These are phyloP conservation scores for Gigaspora rosea DNA, from an alignment of 192 early-diverging fungal species.

Conservation along the genomic window DNA sequence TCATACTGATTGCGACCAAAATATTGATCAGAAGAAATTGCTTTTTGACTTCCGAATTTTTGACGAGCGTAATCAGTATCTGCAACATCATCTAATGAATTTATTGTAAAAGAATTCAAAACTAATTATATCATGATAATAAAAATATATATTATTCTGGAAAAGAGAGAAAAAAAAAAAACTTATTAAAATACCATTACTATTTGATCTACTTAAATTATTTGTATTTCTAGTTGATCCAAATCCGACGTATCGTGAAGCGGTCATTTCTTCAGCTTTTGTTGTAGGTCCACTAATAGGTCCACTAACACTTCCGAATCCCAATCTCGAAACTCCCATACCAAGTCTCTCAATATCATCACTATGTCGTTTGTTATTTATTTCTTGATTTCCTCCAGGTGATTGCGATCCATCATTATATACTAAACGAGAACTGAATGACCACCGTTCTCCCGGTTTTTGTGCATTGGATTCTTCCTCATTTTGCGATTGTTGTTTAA, in stretches of 20 bases:
- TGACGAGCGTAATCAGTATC: constrained; percentile 66
- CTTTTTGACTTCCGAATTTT: constrained; percentile 79
- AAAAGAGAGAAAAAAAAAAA: not conserved
- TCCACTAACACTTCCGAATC: constrained; percentile 52
- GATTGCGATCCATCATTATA: constrained; percentile 17
- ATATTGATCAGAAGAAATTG: constrained; percentile 91
- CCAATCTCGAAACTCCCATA: constrained; percentile 69
- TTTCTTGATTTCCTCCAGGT: not conserved
- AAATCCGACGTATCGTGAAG: constrained; percentile 50
- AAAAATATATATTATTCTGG: not conserved
- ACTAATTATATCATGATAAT: not conserved
- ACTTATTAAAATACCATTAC: too few relatives aligned
- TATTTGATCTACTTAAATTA: constrained; percentile 1
- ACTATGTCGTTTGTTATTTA: constrained; percentile 34
- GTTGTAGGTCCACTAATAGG: not conserved
- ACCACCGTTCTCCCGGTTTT: constrained; percentile 1
- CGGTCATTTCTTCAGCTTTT: constrained; percentile 9
- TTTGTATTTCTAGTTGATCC: constrained; percentile 45
- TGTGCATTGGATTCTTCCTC: constrained; percentile 47
- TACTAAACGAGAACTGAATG: constrained; percentile 28
- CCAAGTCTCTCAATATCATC: constrained; percentile 65
- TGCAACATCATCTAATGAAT: not conserved
- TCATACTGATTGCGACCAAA: constrained; percentile 80
- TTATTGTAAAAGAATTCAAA: not conserved
- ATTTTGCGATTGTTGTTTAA: constrained; percentile 41